These are phyloP conservation scores for Neonectria coccinea DNA, from an alignment of 2,329 filamentous ascomycete species.

Conservation along the genomic window DNA sequence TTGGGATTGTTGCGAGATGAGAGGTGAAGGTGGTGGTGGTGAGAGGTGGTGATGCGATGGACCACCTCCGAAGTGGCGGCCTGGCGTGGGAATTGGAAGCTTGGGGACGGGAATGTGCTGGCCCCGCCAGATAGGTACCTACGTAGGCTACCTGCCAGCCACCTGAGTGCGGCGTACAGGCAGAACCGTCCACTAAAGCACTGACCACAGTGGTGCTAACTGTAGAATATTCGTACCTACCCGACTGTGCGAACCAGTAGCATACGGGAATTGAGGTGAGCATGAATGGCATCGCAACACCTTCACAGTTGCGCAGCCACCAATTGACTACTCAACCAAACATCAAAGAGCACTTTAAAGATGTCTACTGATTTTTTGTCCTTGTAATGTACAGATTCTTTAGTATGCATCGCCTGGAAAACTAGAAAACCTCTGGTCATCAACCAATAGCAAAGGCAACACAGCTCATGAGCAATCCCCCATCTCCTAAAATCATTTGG, in stretches of 20 bases:
- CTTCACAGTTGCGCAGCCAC: background rate
- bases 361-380: background rate
- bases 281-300: background rate
- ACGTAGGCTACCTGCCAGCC: background rate
- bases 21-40: conserved; percentile 19
- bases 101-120: conserved; percentile 19
- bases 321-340: background rate
- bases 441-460: background rate
- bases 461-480: background rate
- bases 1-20: conserved; percentile 7
- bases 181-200: background rate
- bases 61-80: conserved; percentile 20
- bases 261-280: background rate
- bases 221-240: background rate
- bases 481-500: background rate
- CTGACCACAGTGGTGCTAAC: background rate
- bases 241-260: no score
- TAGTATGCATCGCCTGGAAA: background rate
- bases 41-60: conserved; percentile 42
- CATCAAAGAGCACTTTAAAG: background rate
- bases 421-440: background rate
- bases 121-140: background rate
- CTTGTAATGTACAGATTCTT: background rate
- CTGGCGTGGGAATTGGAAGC: conserved; percentile 31
- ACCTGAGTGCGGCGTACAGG: background rate